These are phyloP conservation scores for Vitis rupestris DNA, from an alignment of 164 flowering plant genomes.

Conservation along the genomic window DNA sequence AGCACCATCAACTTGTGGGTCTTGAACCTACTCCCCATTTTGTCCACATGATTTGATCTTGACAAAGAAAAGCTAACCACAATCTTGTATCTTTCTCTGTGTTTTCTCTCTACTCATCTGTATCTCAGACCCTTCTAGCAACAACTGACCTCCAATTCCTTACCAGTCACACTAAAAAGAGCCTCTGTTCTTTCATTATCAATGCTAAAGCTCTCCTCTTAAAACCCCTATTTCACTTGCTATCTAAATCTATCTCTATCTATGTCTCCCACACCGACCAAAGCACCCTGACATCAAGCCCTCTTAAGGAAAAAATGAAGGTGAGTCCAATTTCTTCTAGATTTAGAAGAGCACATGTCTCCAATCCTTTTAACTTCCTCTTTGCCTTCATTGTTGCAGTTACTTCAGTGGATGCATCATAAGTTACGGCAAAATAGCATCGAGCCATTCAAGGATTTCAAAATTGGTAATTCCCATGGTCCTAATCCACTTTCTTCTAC, in stretches of 20 bases:
- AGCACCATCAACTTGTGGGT: slow-evolving; percentile 24
- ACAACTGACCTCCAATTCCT: slow-evolving; percentile 14
- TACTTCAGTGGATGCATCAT: slow-evolving; percentile 42
- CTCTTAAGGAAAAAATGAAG: slow-evolving; percentile 38
- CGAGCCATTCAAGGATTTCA: slow-evolving; percentile 33
- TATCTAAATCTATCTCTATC: slow-evolving; percentile 8
- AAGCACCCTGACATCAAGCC: slow-evolving; percentile 15
- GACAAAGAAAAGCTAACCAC: slow-evolving; percentile 42
- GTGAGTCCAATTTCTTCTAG: slow-evolving; percentile 28
- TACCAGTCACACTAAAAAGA: slow-evolving; percentile 10
- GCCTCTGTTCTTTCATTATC: slow-evolving; percentile 6
- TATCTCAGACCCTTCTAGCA: slow-evolving; percentile 29
- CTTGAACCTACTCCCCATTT: slow-evolving; percentile 23
- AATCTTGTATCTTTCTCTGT: slow-evolving; percentile 45
- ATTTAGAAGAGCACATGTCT: slow-evolving; percentile 3
- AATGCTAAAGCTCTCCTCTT: slow-evolving; percentile 4
- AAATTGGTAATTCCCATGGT: slow-evolving; percentile 22
- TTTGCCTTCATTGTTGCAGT: slow-evolving; percentile 25
- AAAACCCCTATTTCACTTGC: slow-evolving; percentile 7
- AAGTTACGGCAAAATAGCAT: slow-evolving; percentile 23
- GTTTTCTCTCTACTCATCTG: slow-evolving; percentile 35
- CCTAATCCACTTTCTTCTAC: not conserved
- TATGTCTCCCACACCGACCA: slow-evolving; percentile 11
- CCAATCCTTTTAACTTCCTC: slow-evolving; percentile 6
- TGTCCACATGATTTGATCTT: slow-evolving; percentile 29